Base-by-base conservation (phyloP, 1,139 yeast genomes). In the Meyerozyma elateridarum region DNA sequence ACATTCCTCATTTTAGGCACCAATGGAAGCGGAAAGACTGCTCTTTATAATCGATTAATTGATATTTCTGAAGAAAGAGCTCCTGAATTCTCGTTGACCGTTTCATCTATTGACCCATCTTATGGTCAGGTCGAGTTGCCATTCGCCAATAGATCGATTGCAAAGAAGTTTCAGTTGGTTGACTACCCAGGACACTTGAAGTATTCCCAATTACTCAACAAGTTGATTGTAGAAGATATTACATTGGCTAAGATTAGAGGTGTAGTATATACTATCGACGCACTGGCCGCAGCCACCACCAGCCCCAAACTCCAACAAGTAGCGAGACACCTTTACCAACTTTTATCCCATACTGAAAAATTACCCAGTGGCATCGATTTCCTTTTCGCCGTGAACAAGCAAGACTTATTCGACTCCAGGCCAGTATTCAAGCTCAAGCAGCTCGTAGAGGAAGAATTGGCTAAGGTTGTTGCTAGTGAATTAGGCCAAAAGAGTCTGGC, bases 161-260 rank as follows among this genome's bases (percentile, higher is more conserved):
- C 54, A 21, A 60, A 57, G 35, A 41, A 44, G 20, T 69, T 61
- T 55, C 68, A 70, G 43, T 52, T 88, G 29, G 69, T 82, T 31
- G 97, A 89, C 51, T 79, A 79, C 44, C 97, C 97, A 2, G 96
- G 96, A 6, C 91, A 84, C 55, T 61, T 74, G 36, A 88, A 87
- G 52, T 73, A 88, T 44, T 74, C 73, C 38, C 71, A 71, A 31
- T 59, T 69, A 33, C 53, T 75, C 41, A 57, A 59, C 38, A 67
- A 62, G 36, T 48, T 63, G 41, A 59, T 72, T 31, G 51, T 67
- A 11, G 62, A 68, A 15, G 71, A 71, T 30, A 59, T 65, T 25
- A 63, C 77, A 17, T 48, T 73, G 28, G 56, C 58, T 30, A 64
- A 65, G 22, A 58, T 79, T 29, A 62, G 70, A 42, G 96, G 95